Conservation (phyloP, 2,329 filamentous ascomycete genomes). For the Venturia asperata region DNA sequence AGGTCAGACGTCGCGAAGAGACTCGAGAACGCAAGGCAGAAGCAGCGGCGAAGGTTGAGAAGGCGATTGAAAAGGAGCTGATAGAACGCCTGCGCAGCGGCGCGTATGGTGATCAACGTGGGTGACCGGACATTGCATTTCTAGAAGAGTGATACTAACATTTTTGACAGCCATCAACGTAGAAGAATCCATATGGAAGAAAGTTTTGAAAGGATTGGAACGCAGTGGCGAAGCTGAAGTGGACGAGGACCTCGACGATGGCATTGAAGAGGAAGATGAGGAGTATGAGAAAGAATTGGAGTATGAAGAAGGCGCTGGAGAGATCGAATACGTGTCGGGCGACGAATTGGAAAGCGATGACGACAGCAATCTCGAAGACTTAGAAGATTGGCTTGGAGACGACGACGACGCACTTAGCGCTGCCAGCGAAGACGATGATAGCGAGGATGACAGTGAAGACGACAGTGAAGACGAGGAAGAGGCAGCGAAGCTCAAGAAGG, state of each 20-base stretch:
- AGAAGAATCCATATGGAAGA: slow-evolving; percentile 93
- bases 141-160: too few species aligned
- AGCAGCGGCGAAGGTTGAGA: slow-evolving; percentile 78
- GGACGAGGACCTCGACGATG: slow-evolving; percentile 84
- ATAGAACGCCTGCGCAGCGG: slow-evolving; percentile 86
- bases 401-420: slow-evolving; percentile 43
- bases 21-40: slow-evolving; percentile 44
- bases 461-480: slow-evolving; percentile 51
- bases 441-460: slow-evolving; percentile 48
- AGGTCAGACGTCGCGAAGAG: slow-evolving; percentile 56
- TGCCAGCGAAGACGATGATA: slow-evolving; percentile 37
- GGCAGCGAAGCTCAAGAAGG: slow-evolving; percentile 51
- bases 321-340: slow-evolving; percentile 79
- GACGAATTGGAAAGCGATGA: slow-evolving; percentile 64
- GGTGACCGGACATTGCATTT: too few species aligned
- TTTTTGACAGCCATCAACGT: slow-evolving; percentile 62
- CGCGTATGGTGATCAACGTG: slow-evolving; percentile 79
- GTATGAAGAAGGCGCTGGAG: slow-evolving; percentile 57
- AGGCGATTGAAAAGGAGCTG: slow-evolving; percentile 90
- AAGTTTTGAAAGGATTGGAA: slow-evolving; percentile 86
- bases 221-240: slow-evolving; percentile 72
- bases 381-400: slow-evolving; percentile 89
- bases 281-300: slow-evolving; percentile 60
- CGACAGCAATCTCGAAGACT: slow-evolving; percentile 62
- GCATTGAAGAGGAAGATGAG: slow-evolving; percentile 70